phyloP scores from a whole-genome alignment of 2,329 filamentous ascomycete species.

The Penicillium sp. region DNA sequence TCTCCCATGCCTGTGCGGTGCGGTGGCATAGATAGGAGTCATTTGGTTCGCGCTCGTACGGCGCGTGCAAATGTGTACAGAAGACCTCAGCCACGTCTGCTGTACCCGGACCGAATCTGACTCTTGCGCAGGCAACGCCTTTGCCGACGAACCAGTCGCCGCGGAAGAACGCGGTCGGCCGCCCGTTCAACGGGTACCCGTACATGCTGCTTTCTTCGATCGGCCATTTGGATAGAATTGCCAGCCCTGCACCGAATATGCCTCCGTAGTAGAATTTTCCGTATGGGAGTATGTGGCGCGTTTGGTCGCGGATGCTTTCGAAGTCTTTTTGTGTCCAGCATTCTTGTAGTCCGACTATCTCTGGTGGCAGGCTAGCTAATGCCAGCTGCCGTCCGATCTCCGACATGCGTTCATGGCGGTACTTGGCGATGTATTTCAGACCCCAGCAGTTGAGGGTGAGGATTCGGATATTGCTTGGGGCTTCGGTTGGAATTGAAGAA shows the following conservation, averaged over 20 bases:
- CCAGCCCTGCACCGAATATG: conserved; percentile 85
- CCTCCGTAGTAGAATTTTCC: conserved; percentile 92
- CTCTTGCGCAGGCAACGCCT: conserved; percentile 80
- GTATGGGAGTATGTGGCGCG: conserved; percentile 74
- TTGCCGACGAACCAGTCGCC: conserved; percentile 98
- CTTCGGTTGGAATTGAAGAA: conserved; percentile 21
- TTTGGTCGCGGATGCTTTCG: conserved; percentile 71
- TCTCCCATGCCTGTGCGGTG: conserved; percentile 91
- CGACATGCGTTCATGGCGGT: conserved; percentile 72
- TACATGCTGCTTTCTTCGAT: conserved; percentile 87
- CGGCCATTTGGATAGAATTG: conserved; percentile 87
- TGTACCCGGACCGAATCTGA: conserved; percentile 66
- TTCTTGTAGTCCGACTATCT: conserved; percentile 93
- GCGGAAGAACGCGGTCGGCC: conserved; percentile 88
- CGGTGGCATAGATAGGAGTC: conserved; percentile 90
- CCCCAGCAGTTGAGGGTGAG: conserved; percentile 97
- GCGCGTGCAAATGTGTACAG: conserved; percentile 87
- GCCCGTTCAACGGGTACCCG: conserved; percentile 85
- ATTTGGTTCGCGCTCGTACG: conserved; percentile 76
- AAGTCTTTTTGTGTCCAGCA: conserved; percentile 91
- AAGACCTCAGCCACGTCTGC: conserved; percentile 83
- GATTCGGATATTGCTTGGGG: conserved; percentile 68
- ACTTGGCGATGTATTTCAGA: conserved; percentile 79
- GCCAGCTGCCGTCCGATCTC: conserved; percentile 85
- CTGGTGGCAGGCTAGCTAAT: conserved; percentile 64